Conservation (phyloP, 768 basidiomycete genomes). For the Amanita exitialis region DNA sequence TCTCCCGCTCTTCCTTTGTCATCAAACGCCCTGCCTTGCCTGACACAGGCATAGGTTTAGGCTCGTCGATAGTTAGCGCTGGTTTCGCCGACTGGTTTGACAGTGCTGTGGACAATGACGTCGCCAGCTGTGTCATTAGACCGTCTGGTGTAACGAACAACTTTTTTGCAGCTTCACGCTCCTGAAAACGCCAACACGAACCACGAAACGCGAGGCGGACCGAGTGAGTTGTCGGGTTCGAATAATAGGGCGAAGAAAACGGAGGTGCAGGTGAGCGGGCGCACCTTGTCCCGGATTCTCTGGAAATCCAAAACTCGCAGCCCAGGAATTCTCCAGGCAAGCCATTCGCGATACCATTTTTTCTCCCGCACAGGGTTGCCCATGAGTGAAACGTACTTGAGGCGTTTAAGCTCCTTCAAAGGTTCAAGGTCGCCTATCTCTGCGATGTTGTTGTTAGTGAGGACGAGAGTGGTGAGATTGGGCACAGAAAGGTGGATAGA, state of each 20-base stretch:
- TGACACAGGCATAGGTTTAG: slow-evolving; percentile 42
- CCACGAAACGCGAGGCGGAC: slow-evolving; percentile 3
- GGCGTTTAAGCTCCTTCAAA: slow-evolving; percentile 60
- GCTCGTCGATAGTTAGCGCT: slow-evolving; percentile 65
- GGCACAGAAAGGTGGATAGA: slow-evolving; percentile 78
- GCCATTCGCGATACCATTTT: slow-evolving; percentile 96
- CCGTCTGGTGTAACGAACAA: slow-evolving; percentile 78
- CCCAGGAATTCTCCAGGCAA: slow-evolving; percentile 78
- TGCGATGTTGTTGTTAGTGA: slow-evolving; percentile 72
- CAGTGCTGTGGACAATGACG: slow-evolving; percentile 64
- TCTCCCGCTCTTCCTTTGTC: slow-evolving; percentile 86
- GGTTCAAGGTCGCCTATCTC: slow-evolving; percentile 85
- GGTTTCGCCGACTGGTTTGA: slow-evolving; percentile 57
- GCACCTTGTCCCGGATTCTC: slow-evolving; percentile 90
- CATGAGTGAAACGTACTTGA: slow-evolving; percentile 68
- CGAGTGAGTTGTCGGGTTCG: slow-evolving; percentile 11
- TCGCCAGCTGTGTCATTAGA: slow-evolving; percentile 71
- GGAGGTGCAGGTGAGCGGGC: slow-evolving; percentile 30
- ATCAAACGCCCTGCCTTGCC: slow-evolving; percentile 79
- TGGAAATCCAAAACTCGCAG: slow-evolving; percentile 93
- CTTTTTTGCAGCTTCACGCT: slow-evolving; percentile 63
- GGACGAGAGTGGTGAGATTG: slow-evolving; percentile 73
- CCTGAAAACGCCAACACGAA: slow-evolving; percentile 36
- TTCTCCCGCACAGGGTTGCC: slow-evolving; percentile 84
- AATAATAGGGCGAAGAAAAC: slow-evolving; percentile 13